Base-by-base conservation (phyloP, 2,329 filamentous ascomycete species). In the Aureobasidium pullulans region DNA sequence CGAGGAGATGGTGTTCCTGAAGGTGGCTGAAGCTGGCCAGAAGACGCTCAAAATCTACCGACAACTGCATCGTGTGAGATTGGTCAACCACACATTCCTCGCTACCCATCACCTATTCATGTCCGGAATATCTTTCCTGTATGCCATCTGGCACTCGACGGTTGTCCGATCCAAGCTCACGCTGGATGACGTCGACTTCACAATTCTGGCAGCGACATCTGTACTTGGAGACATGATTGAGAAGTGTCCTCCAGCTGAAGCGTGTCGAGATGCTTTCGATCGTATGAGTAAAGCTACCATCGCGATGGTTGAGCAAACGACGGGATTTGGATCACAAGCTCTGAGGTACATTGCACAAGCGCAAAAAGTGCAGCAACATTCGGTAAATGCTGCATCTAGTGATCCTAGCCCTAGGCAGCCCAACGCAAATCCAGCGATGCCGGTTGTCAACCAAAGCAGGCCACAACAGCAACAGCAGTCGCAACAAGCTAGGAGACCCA, bases 181-280 rank as follows among this genome's bases (percentile, higher is more conserved):
- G 7, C 88, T 96, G 76, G 92, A 97, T 68, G 93, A 97, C 71
- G 91, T 97, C n/a, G 93, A 97, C 71, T 96, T 96, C 67, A 97
- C 93, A 0, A 89, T 97, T 8, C 79, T 96, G 50, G 90, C 92
- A 8, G 93, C 92, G 23, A 96, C 90, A 50, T 96, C 93, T 1
- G 91, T 97, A 8, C 85, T 97, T 44, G 87, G 85, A 5, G 94
- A 96, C 69, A 80, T 97, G 63, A 92, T 95, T 64, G 89, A 95
- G 65, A 96, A 96, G 72, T 97, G 94, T 66, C 92, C 93, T 0
- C 93, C 93, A 0, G 93, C 93, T 34, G 92, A 96, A 77, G 90
- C 92, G 10, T 97, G 93, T 71, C 85, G 91, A 13, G 92, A 97
- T 71, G 92, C 94, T 0, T 96, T 97, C 70, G 90, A 96, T 67